Conservation (phyloP, 1,284 basidiomycete species). For the Puccinia coronata region DNA sequence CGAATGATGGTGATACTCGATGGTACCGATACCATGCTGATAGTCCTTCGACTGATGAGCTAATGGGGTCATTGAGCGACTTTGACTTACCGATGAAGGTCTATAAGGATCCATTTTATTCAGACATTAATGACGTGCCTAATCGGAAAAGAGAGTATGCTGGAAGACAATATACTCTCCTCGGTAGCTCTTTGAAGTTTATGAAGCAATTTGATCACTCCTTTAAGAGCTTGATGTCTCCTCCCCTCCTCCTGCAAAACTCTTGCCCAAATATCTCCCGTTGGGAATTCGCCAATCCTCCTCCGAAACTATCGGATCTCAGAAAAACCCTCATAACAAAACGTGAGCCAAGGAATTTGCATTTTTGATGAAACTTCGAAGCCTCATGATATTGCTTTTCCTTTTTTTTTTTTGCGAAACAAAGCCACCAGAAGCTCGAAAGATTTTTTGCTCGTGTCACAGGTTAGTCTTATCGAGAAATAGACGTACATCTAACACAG, state of each 20-base stretch:
- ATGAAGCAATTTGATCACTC: slow-evolving; percentile 58
- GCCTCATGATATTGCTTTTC: not conserved
- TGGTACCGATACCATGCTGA: slow-evolving; percentile 64
- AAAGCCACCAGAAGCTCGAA: slow-evolving; percentile 9
- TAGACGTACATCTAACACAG: not conserved
- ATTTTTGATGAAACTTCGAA: not conserved
- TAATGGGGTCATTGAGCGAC: slow-evolving; percentile 65
- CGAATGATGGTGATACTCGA: slow-evolving; percentile 44
- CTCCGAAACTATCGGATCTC: slow-evolving; percentile 66
- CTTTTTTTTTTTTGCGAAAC: not conserved
- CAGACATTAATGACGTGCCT: slow-evolving; percentile 71
- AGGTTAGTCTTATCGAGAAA: slow-evolving; percentile 27
- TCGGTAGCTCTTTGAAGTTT: slow-evolving; percentile 59
- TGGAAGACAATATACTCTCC: slow-evolving; percentile 73
- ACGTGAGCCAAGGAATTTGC: not conserved
- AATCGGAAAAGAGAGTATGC: slow-evolving; percentile 73
- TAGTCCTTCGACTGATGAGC: slow-evolving; percentile 66
- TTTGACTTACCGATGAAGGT: slow-evolving; percentile 67
- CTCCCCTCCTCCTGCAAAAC: not conserved
- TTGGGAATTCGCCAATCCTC: slow-evolving; percentile 75
- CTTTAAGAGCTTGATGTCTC: not conserved
- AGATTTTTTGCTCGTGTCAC: slow-evolving; percentile 47
- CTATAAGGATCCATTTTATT: slow-evolving; percentile 78
- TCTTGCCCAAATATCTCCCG: slow-evolving; percentile 54
- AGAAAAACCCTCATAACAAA: slow-evolving; percentile 60